Conservation (phyloP, 2,329 filamentous ascomycete species). For the Neofusicoccum sp. region DNA sequence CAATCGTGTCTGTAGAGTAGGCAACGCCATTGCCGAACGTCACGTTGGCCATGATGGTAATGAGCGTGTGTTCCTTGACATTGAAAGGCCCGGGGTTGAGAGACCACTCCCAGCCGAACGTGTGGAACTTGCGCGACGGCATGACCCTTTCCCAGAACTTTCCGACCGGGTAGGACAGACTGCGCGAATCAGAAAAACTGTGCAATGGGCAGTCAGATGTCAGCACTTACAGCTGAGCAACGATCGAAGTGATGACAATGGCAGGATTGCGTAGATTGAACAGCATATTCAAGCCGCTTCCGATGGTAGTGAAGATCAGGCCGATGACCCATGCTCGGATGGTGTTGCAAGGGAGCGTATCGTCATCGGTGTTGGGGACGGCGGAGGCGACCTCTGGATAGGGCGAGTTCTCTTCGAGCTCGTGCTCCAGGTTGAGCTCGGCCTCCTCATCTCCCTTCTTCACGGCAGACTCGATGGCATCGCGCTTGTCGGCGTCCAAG, state of each 20-base stretch:
- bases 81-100: conserved; percentile 60
- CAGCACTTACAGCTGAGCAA: conserved; percentile 35
- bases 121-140: conserved; percentile 41
- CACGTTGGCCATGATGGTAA: conserved; percentile 62
- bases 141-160: conserved; percentile 51
- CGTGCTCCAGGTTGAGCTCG: conserved; percentile 20
- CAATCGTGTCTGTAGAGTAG: conserved; percentile 45
- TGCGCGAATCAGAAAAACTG: background rate
- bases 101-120: conserved; percentile 6
- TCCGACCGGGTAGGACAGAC: conserved; percentile 20
- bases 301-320: conserved; percentile 27
- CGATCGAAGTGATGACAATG: conserved; percentile 24
- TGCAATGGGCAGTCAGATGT: no score
- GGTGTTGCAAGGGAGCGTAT: conserved; percentile 18
- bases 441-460: conserved; percentile 30
- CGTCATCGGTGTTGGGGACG: conserved; percentile 16
- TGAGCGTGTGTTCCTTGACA: conserved; percentile 61
- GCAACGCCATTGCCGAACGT: conserved; percentile 57
- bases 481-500: conserved; percentile 17
- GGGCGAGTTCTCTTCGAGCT: conserved; percentile 21
- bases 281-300: conserved; percentile 28
- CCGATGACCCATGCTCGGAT: conserved; percentile 30
- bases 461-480: conserved; percentile 20
- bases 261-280: conserved; percentile 31
- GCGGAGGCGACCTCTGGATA: conserved; percentile 22